Percentiles rank a stretch among this genome's conserved stretches.
These are phyloP conservation scores for Nyctanthes arbortristis DNA, from an alignment of 257 asterid species.

Conservation along the genomic window DNA sequence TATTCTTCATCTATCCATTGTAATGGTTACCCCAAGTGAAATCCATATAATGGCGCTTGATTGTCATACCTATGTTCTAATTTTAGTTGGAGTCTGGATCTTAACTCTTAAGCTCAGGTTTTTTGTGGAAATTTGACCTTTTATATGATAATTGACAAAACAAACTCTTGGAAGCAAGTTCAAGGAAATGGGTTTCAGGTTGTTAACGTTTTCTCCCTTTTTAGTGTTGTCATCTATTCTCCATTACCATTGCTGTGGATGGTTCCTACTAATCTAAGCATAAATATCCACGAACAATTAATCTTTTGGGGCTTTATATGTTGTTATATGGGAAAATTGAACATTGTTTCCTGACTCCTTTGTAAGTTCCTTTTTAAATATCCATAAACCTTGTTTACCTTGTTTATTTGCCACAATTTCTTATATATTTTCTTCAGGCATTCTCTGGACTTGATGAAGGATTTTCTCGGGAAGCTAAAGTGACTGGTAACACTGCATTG, in stretches of 20 bases:
- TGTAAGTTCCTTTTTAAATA: no score
- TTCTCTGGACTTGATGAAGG: constrained; percentile 93
- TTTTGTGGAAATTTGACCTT: not conserved
- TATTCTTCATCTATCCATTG: not conserved
- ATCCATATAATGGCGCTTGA: not conserved
- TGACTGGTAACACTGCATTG: constrained; percentile 81
- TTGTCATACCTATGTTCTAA: not conserved
- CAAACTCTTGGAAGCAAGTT: not conserved
- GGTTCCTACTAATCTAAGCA: not conserved
- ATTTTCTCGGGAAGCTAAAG: constrained; percentile 57
- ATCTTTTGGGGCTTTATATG: not conserved
- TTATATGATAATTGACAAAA: not conserved
- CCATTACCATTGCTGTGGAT: not conserved
- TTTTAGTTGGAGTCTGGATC: not conserved
- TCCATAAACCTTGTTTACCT: no score
- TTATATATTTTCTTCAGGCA: constrained; percentile 54
- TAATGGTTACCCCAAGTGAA: not conserved
- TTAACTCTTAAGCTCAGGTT: not conserved
- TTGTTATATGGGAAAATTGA: not conserved
- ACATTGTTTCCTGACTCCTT: not conserved
- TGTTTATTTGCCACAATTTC: no score
- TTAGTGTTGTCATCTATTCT: not conserved
- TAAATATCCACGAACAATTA: not conserved
- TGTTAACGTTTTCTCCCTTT: not conserved
- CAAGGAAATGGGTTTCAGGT: not conserved